Conservation (phyloP, 192 early-diverging fungal species). For the Podila minutissima region DNA sequence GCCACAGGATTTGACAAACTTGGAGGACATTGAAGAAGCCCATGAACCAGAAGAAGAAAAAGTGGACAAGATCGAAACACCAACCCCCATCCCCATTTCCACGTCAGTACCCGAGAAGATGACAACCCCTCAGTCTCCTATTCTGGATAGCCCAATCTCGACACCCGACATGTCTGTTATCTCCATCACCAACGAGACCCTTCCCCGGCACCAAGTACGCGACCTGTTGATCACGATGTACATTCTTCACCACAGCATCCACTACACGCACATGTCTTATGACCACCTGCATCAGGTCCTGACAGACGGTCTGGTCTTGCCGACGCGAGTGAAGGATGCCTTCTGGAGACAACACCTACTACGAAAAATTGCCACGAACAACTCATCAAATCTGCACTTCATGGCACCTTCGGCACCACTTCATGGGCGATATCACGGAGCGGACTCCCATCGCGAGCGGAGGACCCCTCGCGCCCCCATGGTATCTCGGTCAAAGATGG, state of each 20-base stretch:
- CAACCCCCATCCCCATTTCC: neutral
- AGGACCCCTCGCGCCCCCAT: neutral
- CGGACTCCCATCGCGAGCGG: conserved; percentile 13
- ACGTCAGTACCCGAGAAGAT: conserved; percentile 1
- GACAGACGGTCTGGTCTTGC: conserved; percentile 35
- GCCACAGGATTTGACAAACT: neutral
- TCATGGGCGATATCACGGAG: conserved; percentile 20
- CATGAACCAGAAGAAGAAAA: conserved; percentile 3
- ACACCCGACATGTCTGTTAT: conserved; percentile 31
- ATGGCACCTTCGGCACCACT: conserved; percentile 6
- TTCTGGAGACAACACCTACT: conserved; percentile 48
- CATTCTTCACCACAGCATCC: conserved; percentile 40
- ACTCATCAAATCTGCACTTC: conserved; percentile 17
- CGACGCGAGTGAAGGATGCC: conserved; percentile 37
- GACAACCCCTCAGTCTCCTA: conserved; percentile 18
- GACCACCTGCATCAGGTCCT: conserved; percentile 34
- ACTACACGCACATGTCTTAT: conserved; percentile 47
- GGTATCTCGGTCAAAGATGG: conserved; percentile 7
- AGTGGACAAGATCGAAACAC: neutral
- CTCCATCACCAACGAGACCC: conserved; percentile 28
- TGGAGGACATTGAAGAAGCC: conserved; percentile 1
- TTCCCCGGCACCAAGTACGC: conserved; percentile 43
- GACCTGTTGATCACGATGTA: conserved; percentile 49
- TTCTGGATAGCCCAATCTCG: conserved; percentile 17
- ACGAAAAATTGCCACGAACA: conserved; percentile 25